Evolutionary conservation across 164 flowering plant species (phyloP).

Genomic region (Euptelea pleiosperma): DNA sequence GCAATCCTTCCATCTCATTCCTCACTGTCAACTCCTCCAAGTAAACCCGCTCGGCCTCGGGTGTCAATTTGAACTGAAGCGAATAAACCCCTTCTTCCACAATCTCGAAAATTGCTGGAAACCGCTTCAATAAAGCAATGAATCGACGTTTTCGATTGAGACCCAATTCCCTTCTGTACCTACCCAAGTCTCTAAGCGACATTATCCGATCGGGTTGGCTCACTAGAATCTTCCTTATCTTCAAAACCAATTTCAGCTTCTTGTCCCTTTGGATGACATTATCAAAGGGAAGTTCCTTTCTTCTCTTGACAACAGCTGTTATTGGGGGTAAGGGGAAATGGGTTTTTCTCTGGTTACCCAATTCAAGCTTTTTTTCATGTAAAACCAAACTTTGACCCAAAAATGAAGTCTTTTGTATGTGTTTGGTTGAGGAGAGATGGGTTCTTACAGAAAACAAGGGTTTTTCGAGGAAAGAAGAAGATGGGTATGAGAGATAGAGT

Average conservation of each 20-base stretch:
- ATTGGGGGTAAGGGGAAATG: slow-evolving; percentile 39
- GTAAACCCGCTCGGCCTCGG: slow-evolving; percentile 81
- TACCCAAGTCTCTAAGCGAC: slow-evolving; percentile 71
- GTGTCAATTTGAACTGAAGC: slow-evolving; percentile 62
- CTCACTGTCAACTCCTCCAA: slow-evolving; percentile 74
- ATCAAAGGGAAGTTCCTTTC: slow-evolving; percentile 87
- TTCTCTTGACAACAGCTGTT: slow-evolving; percentile 76
- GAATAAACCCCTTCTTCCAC: slow-evolving; percentile 85
- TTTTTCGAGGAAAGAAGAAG: slow-evolving; percentile 33
- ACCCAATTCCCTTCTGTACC: slow-evolving; percentile 64
- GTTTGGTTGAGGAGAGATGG: slow-evolving; percentile 26
- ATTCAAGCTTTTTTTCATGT: slow-evolving; percentile 17
- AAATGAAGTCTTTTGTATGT: slow-evolving; percentile 35
- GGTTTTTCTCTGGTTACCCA: slow-evolving; percentile 26
- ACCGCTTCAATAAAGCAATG: slow-evolving; percentile 72
- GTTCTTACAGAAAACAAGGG: slow-evolving; percentile 23
- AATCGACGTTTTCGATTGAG: slow-evolving; percentile 56
- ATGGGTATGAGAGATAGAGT: slow-evolving; percentile 37
- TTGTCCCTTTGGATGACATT: slow-evolving; percentile 88
- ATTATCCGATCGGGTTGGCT: slow-evolving; percentile 74
- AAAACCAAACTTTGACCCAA: slow-evolving; percentile 47
- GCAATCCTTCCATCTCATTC: slow-evolving; percentile 73
- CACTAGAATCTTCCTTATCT: slow-evolving; percentile 73
- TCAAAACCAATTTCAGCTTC: slow-evolving; percentile 81
- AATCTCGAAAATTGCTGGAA: slow-evolving; percentile 81